Percentiles rank a stretch among this genome's conserved stretches.
Evolutionary conservation across 2,329 filamentous ascomycete genomes (phyloP).

Genomic region (Clonostachys rhizophaga): DNA sequence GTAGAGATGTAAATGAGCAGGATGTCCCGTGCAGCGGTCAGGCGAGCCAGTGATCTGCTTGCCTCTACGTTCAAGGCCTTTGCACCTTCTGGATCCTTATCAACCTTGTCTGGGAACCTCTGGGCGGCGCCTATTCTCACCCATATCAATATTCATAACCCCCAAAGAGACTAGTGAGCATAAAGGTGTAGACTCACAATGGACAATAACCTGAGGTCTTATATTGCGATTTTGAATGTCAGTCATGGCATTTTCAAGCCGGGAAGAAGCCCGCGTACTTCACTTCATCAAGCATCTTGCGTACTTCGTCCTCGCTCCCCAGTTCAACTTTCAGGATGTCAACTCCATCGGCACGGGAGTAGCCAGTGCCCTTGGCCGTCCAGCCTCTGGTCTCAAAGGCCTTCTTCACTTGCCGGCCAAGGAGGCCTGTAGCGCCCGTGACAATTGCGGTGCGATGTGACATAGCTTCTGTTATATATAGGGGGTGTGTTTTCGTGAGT

Average conservation of each 20-base stretch:
- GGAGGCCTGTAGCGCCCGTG: constrained; percentile 79
- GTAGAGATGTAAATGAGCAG: constrained; percentile 77
- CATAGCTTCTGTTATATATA: constrained; percentile 6
- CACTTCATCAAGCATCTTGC: constrained; percentile 42
- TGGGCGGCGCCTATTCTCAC: constrained; percentile 68
- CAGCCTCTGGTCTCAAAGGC: constrained; percentile 61
- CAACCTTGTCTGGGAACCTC: constrained; percentile 81
- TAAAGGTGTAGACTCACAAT: constrained; percentile 52
- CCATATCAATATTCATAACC: not conserved
- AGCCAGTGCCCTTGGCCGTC: constrained; percentile 68
- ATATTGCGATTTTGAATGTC: constrained; percentile 3
- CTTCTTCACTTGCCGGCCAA: constrained; percentile 73
- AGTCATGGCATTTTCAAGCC: not conserved
- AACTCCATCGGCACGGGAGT: constrained; percentile 67
- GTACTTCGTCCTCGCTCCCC: constrained; percentile 37
- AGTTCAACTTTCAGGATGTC: constrained; percentile 60
- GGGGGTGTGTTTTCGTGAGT: too few species aligned
- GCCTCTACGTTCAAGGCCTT: constrained; percentile 70
- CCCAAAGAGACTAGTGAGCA: not conserved
- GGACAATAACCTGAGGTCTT: constrained; percentile 74
- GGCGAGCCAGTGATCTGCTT: constrained; percentile 59
- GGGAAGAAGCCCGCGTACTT: constrained; percentile 37
- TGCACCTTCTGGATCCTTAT: constrained; percentile 72
- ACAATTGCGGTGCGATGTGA: constrained; percentile 55
- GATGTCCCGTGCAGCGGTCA: constrained; percentile 57